Evolutionary conservation across 129 eudicot species (phyloP).

Genomic region (Flaveria trinervia): DNA sequence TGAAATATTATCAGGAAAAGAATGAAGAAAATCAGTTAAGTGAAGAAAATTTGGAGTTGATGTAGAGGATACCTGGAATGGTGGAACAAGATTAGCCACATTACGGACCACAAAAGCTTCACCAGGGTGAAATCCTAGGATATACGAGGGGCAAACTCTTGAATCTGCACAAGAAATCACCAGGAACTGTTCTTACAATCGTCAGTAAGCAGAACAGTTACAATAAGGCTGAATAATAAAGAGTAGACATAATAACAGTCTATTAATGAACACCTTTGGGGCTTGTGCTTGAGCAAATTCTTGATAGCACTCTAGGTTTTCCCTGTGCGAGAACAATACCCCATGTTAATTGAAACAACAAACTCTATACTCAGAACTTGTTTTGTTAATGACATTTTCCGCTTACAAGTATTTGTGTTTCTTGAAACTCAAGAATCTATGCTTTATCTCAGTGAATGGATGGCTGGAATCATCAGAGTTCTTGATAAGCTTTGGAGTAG

Average conservation of each 20-base stretch:
- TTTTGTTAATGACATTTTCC: background rate
- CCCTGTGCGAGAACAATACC: conserved; percentile 46
- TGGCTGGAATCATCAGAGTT: conserved; percentile 33
- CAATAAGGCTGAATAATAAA: background rate
- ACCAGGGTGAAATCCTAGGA: conserved; percentile 91
- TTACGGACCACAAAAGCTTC: conserved; percentile 88
- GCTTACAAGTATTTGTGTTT: conserved; percentile 82
- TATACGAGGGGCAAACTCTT: conserved; percentile 86
- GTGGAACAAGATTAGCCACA: conserved; percentile 90
- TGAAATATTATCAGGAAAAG: background rate
- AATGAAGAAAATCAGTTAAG: background rate
- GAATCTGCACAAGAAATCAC: conserved; percentile 99
- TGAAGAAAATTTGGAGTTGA: background rate
- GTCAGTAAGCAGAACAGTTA: conserved; percentile 36
- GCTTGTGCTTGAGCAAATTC: conserved; percentile 69
- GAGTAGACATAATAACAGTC: background rate
- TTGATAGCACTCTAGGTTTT: conserved; percentile 64
- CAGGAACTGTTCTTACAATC: conserved; percentile 65
- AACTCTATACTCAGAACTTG: background rate
- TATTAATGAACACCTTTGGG: conserved; percentile 66
- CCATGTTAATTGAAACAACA: background rate
- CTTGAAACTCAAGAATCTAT: conserved; percentile 73
- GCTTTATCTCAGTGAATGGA: conserved; percentile 62
- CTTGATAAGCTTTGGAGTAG: conserved; percentile 33
- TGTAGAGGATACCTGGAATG: conserved; percentile 58